Evolutionary conservation across 2,329 filamentous ascomycete species (phyloP).

Genomic region (Macrophomina phaseolina): DNA sequence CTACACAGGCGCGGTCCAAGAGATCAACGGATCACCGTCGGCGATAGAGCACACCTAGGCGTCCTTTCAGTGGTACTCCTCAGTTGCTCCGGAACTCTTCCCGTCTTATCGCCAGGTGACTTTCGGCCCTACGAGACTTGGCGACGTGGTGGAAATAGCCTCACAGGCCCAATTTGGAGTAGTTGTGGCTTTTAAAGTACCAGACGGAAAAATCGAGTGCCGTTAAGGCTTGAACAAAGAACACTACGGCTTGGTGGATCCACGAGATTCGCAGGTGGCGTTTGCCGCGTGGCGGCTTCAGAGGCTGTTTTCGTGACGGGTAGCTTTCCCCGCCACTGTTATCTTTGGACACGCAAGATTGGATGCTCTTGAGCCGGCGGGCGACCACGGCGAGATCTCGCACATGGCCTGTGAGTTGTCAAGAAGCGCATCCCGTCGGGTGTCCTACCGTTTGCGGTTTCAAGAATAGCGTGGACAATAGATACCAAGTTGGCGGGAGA

Average conservation of each 20-base stretch:
- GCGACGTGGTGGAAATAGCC: background rate
- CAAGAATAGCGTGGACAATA: background rate
- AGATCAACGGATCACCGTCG: background rate
- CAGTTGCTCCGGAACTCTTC: background rate
- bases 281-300: background rate
- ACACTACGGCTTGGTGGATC: background rate
- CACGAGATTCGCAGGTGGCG: background rate
- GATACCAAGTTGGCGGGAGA: background rate
- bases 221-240: background rate
- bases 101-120: background rate
- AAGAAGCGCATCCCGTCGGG: background rate
- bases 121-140: too few species aligned
- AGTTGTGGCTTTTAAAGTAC: slow-evolving; percentile 1
- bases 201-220: background rate
- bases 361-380: background rate
- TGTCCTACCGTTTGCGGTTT: background rate
- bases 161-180: background rate
- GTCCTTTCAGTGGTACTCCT: background rate
- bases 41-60: background rate
- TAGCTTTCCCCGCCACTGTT: background rate
- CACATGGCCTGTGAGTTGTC: background rate
- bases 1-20: background rate
- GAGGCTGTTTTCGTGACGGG: background rate
- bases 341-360: background rate
- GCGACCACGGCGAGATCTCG: background rate